Evolutionary conservation across 169 alveolate species (phyloP).

Genomic region (Plasmodium yoelii): DNA sequence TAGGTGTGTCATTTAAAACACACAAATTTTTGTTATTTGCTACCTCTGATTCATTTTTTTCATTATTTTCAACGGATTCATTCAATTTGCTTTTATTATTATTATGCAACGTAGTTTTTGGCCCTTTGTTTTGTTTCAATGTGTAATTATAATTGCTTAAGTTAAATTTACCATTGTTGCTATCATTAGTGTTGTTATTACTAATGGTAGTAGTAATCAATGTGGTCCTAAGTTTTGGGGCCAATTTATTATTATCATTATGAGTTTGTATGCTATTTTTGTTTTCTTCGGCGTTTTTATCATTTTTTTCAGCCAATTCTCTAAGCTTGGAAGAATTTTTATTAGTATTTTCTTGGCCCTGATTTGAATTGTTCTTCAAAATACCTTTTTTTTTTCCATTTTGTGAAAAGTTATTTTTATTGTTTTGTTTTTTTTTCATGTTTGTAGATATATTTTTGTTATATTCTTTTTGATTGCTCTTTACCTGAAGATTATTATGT

Average conservation of each 20-base stretch:
- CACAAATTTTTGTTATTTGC: conserved; percentile 2
- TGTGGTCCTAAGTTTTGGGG: background rate
- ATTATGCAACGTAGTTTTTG: background rate
- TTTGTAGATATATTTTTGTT: background rate
- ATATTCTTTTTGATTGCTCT: conserved; percentile 7
- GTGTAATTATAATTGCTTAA: conserved; percentile 12
- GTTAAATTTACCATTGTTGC: background rate
- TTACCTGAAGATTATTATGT: background rate
- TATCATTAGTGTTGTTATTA: background rate
- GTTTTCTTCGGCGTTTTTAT: background rate
- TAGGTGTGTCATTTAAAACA: conserved; percentile 9
- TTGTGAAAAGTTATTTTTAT: background rate
- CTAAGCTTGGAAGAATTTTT: no score
- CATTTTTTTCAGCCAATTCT: background rate
- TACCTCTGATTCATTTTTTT: conserved; percentile 22
- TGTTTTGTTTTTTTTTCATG: conserved; percentile 15
- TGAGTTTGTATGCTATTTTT: background rate
- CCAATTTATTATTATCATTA: background rate
- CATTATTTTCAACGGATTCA: background rate
- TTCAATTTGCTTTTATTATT: conserved; percentile 3
- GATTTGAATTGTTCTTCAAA: background rate
- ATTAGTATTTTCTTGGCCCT: no score
- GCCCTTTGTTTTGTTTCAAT: conserved; percentile 4
- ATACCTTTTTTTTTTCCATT: background rate
- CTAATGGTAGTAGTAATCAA: background rate